Conservation (phyloP, 73 alveolate species). For the Paramecium tetraurelia region DNA sequence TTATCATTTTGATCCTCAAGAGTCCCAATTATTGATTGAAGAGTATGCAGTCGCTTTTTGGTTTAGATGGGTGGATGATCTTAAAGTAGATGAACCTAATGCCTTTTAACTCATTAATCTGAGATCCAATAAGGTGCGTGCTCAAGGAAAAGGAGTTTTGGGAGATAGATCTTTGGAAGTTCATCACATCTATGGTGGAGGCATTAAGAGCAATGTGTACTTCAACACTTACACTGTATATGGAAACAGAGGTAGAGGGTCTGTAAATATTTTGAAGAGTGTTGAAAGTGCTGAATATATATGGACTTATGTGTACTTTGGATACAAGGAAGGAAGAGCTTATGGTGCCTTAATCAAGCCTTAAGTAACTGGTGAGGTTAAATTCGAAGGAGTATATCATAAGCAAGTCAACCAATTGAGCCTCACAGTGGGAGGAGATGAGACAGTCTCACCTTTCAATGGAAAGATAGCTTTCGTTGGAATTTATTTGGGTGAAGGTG, state of each 20-base stretch:
- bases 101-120: background rate
- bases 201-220: background rate
- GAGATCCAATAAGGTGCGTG: background rate
- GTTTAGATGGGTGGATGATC: conserved; percentile 39
- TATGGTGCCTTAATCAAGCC: conserved; percentile 39
- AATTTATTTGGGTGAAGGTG: background rate
- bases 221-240: background rate
- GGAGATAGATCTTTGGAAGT: conserved; percentile 28
- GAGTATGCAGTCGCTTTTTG: conserved; percentile 15
- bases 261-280: background rate
- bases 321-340: background rate
- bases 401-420: background rate
- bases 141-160: conserved; percentile 1
- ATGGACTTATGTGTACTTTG: conserved; percentile 44
- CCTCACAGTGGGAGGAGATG: conserved; percentile 24
- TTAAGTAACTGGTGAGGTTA: background rate
- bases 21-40: conserved; percentile 6
- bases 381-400: background rate
- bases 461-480: conserved; percentile 38
- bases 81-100: conserved; percentile 36
- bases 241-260: conserved; percentile 1
- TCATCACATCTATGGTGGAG: conserved; percentile 27
- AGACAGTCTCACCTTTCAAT: background rate
- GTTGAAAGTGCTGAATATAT: background rate
- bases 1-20: background rate